These are phyloP conservation scores for Lactuca saligna DNA, from an alignment of 129 eudicot genomes.

Conservation along the genomic window DNA sequence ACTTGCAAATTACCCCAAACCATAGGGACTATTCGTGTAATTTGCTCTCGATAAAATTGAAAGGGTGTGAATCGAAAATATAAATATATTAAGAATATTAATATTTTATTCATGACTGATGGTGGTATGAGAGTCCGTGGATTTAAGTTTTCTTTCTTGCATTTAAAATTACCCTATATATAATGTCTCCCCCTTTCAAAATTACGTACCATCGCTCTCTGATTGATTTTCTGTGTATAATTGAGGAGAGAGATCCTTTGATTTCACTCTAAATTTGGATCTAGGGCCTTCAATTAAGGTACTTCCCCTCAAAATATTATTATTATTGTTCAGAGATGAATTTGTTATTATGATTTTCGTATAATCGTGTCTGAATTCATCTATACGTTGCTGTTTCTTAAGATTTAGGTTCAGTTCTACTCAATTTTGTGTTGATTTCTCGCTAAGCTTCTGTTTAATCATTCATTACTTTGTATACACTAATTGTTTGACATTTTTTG, in stretches of 20 bases:
- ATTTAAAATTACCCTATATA: background rate
- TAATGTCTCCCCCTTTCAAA: constrained; percentile 17
- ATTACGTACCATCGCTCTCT: constrained; percentile 31
- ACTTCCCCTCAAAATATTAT: background rate
- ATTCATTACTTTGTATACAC: constrained; percentile 17
- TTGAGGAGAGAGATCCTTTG: constrained; percentile 33
- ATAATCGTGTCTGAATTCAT: constrained; percentile 13
- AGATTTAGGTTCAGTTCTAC: constrained; percentile 21
- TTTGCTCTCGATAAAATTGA: too few species aligned
- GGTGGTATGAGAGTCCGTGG: too few species aligned
- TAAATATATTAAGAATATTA: too few species aligned
- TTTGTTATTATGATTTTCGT: background rate
- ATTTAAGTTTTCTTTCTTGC: too few species aligned
- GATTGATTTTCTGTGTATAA: constrained; percentile 24
- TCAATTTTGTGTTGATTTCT: constrained; percentile 10
- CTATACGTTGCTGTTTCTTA: background rate
- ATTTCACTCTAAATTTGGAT: constrained; percentile 23
- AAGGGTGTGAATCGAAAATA: too few species aligned
- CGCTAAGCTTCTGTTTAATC: background rate
- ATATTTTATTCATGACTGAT: too few species aligned
- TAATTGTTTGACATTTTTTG: constrained; percentile 29
- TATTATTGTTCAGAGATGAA: constrained; percentile 2
- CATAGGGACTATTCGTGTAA: too few species aligned
- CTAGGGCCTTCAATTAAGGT: constrained; percentile 28
- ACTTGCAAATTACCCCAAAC: too few species aligned